Evolutionary conservation across 331 rosid species (phyloP).

Genomic region (Prunus yedoensis): DNA sequence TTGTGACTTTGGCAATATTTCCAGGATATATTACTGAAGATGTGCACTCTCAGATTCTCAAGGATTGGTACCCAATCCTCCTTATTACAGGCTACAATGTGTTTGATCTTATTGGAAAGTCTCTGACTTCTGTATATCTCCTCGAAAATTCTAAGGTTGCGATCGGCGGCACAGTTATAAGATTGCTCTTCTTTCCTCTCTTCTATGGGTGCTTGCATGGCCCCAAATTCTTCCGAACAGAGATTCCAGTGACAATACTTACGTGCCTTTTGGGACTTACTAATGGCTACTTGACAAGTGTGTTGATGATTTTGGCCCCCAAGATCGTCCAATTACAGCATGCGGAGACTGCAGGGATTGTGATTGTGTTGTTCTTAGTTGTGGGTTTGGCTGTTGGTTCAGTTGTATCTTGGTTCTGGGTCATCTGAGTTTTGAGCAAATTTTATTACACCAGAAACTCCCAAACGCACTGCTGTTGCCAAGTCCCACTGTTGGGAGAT

Average conservation of each 20-base stretch:
- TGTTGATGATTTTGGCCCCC: constrained; percentile 83
- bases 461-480: not conserved
- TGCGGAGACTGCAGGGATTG: constrained; percentile 82
- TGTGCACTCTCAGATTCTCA: constrained; percentile 73
- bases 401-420: constrained; percentile 85
- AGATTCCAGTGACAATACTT: constrained; percentile 68
- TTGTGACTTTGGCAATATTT: constrained; percentile 81
- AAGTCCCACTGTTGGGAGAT: constrained; percentile 1
- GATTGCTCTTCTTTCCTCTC: constrained; percentile 85
- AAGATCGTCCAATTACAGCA: constrained; percentile 68
- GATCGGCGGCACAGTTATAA: constrained; percentile 52
- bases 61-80: constrained; percentile 80
- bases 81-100: constrained; percentile 72
- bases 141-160: constrained; percentile 59
- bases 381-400: constrained; percentile 80
- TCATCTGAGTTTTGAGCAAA: constrained; percentile 42
- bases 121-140: constrained; percentile 62
- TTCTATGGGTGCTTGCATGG: constrained; percentile 81
- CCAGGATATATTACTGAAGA: constrained; percentile 95
- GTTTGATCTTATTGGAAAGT: constrained; percentile 85
- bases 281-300: constrained; percentile 85
- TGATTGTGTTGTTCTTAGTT: constrained; percentile 65
- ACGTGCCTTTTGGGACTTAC: constrained; percentile 86
- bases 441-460: constrained; percentile 10
- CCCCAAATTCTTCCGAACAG: constrained; percentile 73